Evolutionary conservation across 106 monocot species (phyloP).

Genomic region (Dioscorea dumetorum): DNA sequence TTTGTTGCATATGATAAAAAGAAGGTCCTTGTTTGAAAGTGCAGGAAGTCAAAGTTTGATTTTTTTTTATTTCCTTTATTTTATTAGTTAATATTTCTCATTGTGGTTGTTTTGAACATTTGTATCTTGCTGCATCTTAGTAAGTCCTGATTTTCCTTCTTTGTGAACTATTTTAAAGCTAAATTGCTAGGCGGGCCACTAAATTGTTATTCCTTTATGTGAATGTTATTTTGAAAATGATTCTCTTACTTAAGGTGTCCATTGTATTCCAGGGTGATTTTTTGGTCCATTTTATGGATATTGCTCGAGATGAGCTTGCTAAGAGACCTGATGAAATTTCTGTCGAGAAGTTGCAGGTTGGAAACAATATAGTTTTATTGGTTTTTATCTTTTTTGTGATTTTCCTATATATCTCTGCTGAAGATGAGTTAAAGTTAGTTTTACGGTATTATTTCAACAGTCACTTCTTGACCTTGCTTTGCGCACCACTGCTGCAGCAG

Average conservation of each 20-base stretch:
- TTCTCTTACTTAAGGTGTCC: background rate
- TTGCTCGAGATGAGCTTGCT: conserved; percentile 85
- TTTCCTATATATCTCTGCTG: background rate
- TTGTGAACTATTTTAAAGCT: no score
- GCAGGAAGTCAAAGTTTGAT: no score
- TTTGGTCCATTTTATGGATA: conserved; percentile 99
- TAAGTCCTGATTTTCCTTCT: no score
- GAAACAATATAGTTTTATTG: background rate
- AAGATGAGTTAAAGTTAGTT: conserved; percentile 4
- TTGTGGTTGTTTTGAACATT: no score
- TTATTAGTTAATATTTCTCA: no score
- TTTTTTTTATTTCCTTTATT: no score
- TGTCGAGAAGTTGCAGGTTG: conserved; percentile 90
- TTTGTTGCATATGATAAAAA: no score
- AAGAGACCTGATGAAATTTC: conserved; percentile 90
- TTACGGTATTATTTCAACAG: conserved; percentile 31
- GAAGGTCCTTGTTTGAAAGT: no score
- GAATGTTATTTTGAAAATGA: no score
- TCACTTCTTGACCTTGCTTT: conserved; percentile 96
- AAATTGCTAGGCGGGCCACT: no score
- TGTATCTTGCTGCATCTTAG: no score
- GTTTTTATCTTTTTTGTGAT: background rate
- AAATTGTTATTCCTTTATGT: no score
- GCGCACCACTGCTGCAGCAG: conserved; percentile 85
- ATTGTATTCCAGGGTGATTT: conserved; percentile 82